These are phyloP conservation scores for Fennellomyces sp. DNA, from an alignment of 371 early-diverging fungal genomes.

Conservation along the genomic window DNA sequence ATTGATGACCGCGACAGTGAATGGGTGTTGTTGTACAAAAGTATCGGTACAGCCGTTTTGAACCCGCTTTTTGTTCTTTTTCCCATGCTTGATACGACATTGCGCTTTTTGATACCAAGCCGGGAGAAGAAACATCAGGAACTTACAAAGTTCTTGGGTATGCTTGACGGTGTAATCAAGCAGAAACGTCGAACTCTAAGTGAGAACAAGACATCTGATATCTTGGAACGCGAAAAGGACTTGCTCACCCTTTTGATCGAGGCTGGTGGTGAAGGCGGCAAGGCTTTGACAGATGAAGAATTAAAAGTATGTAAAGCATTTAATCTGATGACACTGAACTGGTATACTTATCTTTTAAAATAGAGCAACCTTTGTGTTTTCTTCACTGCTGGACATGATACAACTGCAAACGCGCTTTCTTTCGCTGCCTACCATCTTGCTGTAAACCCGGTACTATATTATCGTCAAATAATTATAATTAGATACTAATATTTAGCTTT, in stretches of 20 bases:
- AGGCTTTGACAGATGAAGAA: conserved; percentile 37
- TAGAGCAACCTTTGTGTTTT: conserved; percentile 24
- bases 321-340: neutral
- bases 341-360: conserved; percentile 10
- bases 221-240: conserved; percentile 37
- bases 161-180: neutral
- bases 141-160: conserved; percentile 7
- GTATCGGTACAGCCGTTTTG: neutral
- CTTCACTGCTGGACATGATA: conserved; percentile 49
- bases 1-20: conserved; percentile 7
- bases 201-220: neutral
- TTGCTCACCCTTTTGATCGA: conserved; percentile 60
- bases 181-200: neutral
- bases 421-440: conserved; percentile 32
- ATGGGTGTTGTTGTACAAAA: conserved; percentile 9
- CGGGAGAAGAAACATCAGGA: conserved; percentile 9
- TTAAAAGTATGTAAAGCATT: conserved; percentile 14
- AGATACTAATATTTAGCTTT: too few species aligned
- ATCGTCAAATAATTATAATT: neutral
- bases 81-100: conserved; percentile 11
- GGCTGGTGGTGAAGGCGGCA: conserved; percentile 32
- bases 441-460: conserved; percentile 7
- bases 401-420: conserved; percentile 36
- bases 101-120: conserved; percentile 25
- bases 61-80: conserved; percentile 24